Percentiles rank a stretch among this genome's conserved stretches.
Evolutionary conservation across 148 eudicot genomes (phyloP).

Genomic region (Rheum nobile): DNA sequence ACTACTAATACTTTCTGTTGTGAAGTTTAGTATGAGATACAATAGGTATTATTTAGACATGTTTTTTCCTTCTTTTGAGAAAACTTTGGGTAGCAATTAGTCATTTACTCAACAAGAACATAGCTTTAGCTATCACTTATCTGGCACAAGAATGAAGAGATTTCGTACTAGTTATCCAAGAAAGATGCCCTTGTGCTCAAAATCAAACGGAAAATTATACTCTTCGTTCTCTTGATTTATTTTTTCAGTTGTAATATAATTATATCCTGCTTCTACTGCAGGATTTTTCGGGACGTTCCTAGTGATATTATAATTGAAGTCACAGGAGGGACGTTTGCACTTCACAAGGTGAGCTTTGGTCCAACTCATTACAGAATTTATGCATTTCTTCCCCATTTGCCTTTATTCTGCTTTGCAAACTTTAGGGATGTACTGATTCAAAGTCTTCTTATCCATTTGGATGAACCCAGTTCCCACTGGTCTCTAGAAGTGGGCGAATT

Average conservation of each 20-base stretch:
- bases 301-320: slow-evolving; percentile 86
- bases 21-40: not conserved
- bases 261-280: slow-evolving; percentile 20
- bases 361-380: not conserved
- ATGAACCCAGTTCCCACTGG: slow-evolving; percentile 76
- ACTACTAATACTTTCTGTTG: not conserved
- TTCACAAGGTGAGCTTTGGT: slow-evolving; percentile 65
- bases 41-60: not conserved
- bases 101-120: not conserved
- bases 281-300: slow-evolving; percentile 93
- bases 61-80: not conserved
- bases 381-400: not conserved
- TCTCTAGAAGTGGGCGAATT: slow-evolving; percentile 80
- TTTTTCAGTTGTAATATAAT: not conserved
- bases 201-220: not conserved
- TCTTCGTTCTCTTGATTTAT: not conserved
- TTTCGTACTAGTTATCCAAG: not conserved
- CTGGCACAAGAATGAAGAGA: not conserved
- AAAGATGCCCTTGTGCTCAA: not conserved
- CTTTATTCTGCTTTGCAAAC: not conserved
- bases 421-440: not conserved
- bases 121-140: not conserved
- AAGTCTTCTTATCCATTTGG: not conserved
- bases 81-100: not conserved
- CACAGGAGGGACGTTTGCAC: slow-evolving; percentile 56